phyloP scores from a whole-genome alignment of 2,329 filamentous ascomycete genomes.

The Cylindrodendrum hubeiense region DNA sequence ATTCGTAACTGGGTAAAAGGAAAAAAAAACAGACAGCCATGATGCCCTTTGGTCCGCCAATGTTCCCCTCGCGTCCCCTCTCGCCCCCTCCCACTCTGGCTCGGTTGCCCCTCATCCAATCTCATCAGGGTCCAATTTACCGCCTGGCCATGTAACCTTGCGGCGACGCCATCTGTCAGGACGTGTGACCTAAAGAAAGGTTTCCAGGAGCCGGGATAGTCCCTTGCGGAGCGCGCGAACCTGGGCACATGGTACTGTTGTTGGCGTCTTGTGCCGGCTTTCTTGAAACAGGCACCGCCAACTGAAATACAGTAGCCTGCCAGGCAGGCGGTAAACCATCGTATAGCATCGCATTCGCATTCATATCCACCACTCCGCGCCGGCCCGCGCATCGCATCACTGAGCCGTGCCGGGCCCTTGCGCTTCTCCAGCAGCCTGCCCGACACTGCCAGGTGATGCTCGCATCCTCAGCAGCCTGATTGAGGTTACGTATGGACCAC shows the following conservation, averaged over 20 bases:
- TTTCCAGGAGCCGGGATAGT: slow-evolving; percentile 7
- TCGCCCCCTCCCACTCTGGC: slow-evolving; percentile 11
- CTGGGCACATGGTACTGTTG: slow-evolving; percentile 19
- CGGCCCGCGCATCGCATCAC: slow-evolving; percentile 23
- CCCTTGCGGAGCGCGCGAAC: not conserved
- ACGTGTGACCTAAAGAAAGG: slow-evolving; percentile 37
- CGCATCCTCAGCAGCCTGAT: slow-evolving; percentile 7
- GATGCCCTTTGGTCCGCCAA: not conserved
- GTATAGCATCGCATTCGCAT: slow-evolving; percentile 21
- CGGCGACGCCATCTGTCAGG: slow-evolving; percentile 21
- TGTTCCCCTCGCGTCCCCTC: not conserved
- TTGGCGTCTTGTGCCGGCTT: slow-evolving; percentile 28
- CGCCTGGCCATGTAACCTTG: slow-evolving; percentile 31
- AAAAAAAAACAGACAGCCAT: slow-evolving; percentile 4
- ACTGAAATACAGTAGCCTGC: slow-evolving; percentile 34
- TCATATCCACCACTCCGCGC: slow-evolving; percentile 9
- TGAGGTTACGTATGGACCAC: slow-evolving; percentile 1
- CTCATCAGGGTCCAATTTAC: slow-evolving; percentile 32
- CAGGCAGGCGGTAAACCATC: slow-evolving; percentile 25
- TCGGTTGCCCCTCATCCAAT: slow-evolving; percentile 23
- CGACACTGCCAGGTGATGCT: slow-evolving; percentile 1
- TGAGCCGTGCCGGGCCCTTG: not conserved
- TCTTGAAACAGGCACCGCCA: slow-evolving; percentile 2
- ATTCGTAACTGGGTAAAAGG: slow-evolving; percentile 18
- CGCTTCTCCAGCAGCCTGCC: slow-evolving; percentile 1